Percentiles rank a stretch among this genome's conserved stretches.
These are phyloP conservation scores for Adenanthera pavonina DNA, from an alignment of 306 rosid genomes.

Conservation along the genomic window DNA sequence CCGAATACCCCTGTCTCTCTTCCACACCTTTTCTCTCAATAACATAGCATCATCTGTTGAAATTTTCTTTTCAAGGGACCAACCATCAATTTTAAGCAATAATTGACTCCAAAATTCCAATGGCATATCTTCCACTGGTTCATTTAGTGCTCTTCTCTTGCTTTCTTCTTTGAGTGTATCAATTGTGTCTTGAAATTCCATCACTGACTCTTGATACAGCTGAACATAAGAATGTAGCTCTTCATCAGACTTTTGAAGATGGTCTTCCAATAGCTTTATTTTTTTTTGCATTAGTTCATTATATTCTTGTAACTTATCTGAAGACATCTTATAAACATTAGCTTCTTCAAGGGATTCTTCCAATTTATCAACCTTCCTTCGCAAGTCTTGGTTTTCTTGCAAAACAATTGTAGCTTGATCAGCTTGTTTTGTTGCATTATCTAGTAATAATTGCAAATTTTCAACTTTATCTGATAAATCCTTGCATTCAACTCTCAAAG, in stretches of 20 bases:
- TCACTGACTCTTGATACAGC: conserved; percentile 84
- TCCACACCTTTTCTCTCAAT: conserved; percentile 89
- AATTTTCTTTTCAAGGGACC: conserved; percentile 86
- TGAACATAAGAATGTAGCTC: conserved; percentile 79
- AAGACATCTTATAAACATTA: conserved; percentile 64
- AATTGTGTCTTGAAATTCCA: conserved; percentile 81
- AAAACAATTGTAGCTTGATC: conserved; percentile 70
- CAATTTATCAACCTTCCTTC: conserved; percentile 70
- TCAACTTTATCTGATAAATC: conserved; percentile 69
- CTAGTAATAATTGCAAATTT: conserved; percentile 69
- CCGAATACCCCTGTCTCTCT: conserved; percentile 63
- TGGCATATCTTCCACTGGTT: conserved; percentile 88
- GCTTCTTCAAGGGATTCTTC: conserved; percentile 84
- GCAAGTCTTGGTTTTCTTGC: conserved; percentile 90
- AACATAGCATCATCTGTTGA: conserved; percentile 63
- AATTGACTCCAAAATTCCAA: conserved; percentile 91
- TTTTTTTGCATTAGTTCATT: conserved; percentile 80
- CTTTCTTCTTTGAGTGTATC: conserved; percentile 72
- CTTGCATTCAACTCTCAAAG: conserved; percentile 67
- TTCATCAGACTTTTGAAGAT: conserved; percentile 82
- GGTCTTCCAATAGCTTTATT: conserved; percentile 74
- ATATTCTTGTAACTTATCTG: conserved; percentile 72
- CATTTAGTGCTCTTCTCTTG: conserved; percentile 66
- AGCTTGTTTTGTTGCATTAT: conserved; percentile 76
- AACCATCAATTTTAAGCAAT: conserved; percentile 89